Evolutionary conservation across 371 early-diverging fungal genomes (phyloP).

Genomic region (Mortierella sp.): DNA sequence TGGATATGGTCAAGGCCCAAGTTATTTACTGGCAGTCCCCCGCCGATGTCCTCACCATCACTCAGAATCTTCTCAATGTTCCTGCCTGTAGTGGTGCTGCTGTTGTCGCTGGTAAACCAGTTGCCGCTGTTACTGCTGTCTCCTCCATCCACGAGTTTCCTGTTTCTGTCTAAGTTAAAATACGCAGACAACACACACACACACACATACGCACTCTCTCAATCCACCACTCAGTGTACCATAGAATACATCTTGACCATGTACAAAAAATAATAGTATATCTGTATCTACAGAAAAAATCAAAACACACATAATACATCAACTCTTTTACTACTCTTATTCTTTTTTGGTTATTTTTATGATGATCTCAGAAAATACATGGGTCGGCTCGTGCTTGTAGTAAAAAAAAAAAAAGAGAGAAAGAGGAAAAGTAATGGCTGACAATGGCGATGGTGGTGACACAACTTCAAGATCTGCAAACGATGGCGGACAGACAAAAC

Average conservation of each 20-base stretch:
- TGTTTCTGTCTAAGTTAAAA: not conserved
- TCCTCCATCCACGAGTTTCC: not conserved
- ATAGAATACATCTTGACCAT: not conserved
- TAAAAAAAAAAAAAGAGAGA: not conserved
- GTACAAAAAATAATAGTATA: not conserved
- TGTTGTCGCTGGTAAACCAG: not conserved
- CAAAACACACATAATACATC: too few species aligned
- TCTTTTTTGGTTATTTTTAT: not conserved
- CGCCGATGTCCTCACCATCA: slow-evolving; percentile 23
- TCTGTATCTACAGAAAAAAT: not conserved
- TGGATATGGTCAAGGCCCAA: slow-evolving; percentile 33
- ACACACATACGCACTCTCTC: not conserved
- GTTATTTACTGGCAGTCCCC: slow-evolving; percentile 46
- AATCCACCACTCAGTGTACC: not conserved
- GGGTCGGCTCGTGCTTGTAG: not conserved
- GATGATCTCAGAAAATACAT: not conserved
- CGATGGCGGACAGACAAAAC: not conserved
- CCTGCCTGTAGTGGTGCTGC: not conserved
- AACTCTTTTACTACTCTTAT: not conserved
- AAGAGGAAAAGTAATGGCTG: not conserved
- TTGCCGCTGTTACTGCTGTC: not conserved
- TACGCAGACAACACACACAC: not conserved
- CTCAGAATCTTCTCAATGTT: slow-evolving; percentile 18
- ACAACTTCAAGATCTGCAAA: not conserved
- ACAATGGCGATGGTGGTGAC: not conserved